Base-by-base conservation (phyloP, 73 alveolate species). In the Paramecium octaurelia region DNA sequence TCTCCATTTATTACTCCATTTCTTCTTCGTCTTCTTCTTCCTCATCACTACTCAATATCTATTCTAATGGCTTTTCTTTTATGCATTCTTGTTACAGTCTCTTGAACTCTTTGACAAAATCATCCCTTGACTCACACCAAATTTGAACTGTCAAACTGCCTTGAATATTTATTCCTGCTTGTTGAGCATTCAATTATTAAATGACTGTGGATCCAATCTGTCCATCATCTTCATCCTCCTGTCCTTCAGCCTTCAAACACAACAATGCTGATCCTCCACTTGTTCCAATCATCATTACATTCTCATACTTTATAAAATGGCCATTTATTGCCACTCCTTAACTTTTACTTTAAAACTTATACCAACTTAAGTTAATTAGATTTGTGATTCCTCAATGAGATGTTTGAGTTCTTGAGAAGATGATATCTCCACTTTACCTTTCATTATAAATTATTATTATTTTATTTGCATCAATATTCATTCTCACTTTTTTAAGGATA, bases 171-270 rank as follows among this genome's bases (percentile, higher is more conserved):
- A 64, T 64, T 64, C 84, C 84, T 31, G 18, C 1, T 31, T 31
- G 6, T 64, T 64, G 27, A 31, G 42, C 11, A 31, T 27, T 64
- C 27, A 64, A 64, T 31, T 64, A 12, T 64, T 64, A 12, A 64
- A 64, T 34, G 12, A 64, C 48, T 34, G 42, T 31, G 8, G 16
- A 31, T 12, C 84, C 84, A 2, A 31, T 14, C 14, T 64, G 12
- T 31, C 84, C 84, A 64, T 64, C 84, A 64, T 64, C 84, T 64
- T 64, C 84, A 64, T 64, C 84, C 7, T 64, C 84, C 27, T 64
- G 31, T 27, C 84, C 84, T 31, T 64, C 16, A 23, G 42, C 46
- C n/a, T 64, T 64, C 23, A 64, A 34, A 64, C 84, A 64, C 31
- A 64, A 64, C 14, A 64, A 64, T 34, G 27, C 84, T 11, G 84